Conservation (phyloP, 441 rosid species). For the Daphne laureola region DNA sequence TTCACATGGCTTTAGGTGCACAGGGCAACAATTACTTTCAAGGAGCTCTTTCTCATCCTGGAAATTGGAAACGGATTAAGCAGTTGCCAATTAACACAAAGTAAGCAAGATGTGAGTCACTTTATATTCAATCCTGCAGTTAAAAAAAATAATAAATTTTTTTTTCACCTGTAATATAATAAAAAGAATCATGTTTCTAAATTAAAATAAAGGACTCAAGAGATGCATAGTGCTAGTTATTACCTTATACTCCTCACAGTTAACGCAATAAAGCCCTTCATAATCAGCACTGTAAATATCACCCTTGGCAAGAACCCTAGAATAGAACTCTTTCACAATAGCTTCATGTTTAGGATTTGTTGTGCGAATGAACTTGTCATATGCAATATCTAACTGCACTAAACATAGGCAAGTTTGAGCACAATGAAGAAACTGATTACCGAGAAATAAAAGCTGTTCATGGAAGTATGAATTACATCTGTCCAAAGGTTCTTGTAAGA, state of each 20-base stretch:
- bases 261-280: constrained; percentile 87
- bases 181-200: constrained; percentile 1
- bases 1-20: constrained; percentile 77
- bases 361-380: constrained; percentile 83
- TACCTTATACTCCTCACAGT: constrained; percentile 96
- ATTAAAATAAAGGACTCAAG: not conserved
- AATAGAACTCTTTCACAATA: constrained; percentile 82
- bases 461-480: constrained; percentile 32
- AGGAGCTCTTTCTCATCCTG: constrained; percentile 93
- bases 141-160: constrained; percentile 2
- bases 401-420: constrained; percentile 12
- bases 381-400: constrained; percentile 61
- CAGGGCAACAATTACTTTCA: constrained; percentile 69
- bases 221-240: constrained; percentile 11
- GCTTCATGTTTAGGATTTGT: constrained; percentile 90
- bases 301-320: constrained; percentile 70
- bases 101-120: too few species aligned
- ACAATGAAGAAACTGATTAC: constrained; percentile 5
- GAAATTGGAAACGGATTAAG: constrained; percentile 15
- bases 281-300: constrained; percentile 88
- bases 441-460: constrained; percentile 8
- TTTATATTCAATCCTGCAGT: not conserved
- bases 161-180: not conserved
- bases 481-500: constrained; percentile 75
- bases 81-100: not conserved